Percentiles rank a stretch among this genome's conserved stretches.
phyloP scores from a whole-genome alignment of 1,284 basidiomycete genomes.

The Cutaneotrichosporon cyanovorans region DNA sequence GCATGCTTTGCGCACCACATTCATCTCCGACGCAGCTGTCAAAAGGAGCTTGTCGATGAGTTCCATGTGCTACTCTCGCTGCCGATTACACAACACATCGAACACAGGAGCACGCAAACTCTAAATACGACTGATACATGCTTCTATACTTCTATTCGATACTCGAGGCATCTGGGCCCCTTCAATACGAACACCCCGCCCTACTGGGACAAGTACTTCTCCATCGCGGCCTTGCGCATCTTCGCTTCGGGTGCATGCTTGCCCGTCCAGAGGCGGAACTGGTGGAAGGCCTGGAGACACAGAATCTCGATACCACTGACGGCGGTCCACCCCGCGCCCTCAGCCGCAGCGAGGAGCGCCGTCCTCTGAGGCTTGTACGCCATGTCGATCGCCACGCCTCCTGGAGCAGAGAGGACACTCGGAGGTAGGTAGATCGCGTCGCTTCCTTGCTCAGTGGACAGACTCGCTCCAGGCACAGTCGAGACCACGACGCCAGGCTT shows the following conservation, averaged over 20 bases:
- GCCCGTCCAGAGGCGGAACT: conserved; percentile 74
- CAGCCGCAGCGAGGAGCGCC: conserved; percentile 42
- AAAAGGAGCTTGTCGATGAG: too few species aligned
- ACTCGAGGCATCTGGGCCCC: too few species aligned
- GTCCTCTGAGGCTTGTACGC: conserved; percentile 71
- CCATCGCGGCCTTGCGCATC: conserved; percentile 47
- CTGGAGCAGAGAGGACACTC: conserved; percentile 43
- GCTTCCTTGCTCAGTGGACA: conserved; percentile 46
- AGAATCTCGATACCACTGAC: conserved; percentile 76
- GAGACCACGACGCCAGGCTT: conserved; percentile 69
- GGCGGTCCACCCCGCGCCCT: conserved; percentile 56
- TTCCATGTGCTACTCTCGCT: too few species aligned
- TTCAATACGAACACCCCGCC: too few species aligned
- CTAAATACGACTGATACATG: too few species aligned
- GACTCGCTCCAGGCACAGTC: conserved; percentile 72
- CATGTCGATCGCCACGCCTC: conserved; percentile 78
- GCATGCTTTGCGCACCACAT: too few species aligned
- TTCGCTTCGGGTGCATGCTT: conserved; percentile 45
- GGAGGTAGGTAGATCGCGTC: conserved; percentile 55
- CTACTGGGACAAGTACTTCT: conserved; percentile 29
- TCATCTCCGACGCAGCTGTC: too few species aligned
- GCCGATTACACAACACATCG: too few species aligned
- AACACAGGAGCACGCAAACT: too few species aligned
- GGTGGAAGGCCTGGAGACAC: conserved; percentile 75
- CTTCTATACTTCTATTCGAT: too few species aligned